These are phyloP conservation scores for Aspergillus vadensis DNA, from an alignment of 2,329 filamentous ascomycete genomes.

Conservation along the genomic window DNA sequence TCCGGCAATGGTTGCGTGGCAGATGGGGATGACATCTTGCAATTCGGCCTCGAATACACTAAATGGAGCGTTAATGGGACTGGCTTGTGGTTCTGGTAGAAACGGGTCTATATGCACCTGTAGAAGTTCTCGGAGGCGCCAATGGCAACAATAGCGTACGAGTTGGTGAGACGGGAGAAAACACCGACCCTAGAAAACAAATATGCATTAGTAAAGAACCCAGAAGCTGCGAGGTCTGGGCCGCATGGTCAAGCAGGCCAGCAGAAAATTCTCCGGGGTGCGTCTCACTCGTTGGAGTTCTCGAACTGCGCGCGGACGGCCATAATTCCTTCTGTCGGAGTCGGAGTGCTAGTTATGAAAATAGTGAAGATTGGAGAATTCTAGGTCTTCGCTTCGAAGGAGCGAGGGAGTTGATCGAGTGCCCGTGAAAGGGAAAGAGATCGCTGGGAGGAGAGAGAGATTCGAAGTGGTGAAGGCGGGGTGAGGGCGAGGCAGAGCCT, in stretches of 20 bases:
- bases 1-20: constrained; percentile 92
- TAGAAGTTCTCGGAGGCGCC: constrained; percentile 99
- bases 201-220: constrained; percentile 1
- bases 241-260: not conserved
- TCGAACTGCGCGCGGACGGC: constrained; percentile 54
- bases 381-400: not conserved
- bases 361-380: not conserved
- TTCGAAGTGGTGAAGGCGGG: constrained; percentile 1
- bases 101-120: constrained; percentile 57
- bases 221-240: not conserved
- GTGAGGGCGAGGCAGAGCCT: constrained; percentile 4
- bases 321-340: constrained; percentile 33
- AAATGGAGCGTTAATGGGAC: not conserved
- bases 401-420: not conserved
- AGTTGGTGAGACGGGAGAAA: constrained; percentile 95
- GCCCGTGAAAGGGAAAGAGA: not conserved
- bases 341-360: not conserved
- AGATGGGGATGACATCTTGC: constrained; percentile 95
- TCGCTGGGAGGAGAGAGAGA: not conserved
- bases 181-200: constrained; percentile 75
- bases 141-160: constrained; percentile 89
- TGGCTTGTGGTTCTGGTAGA: not conserved
- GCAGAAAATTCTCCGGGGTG: not conserved
- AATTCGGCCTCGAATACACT: constrained; percentile 97
- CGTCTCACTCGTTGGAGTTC: constrained; percentile 52